Percentiles rank a stretch among this genome's conserved stretches.
Evolutionary conservation across 331 rosid species (phyloP).

Genomic region (Cydonia oblonga): DNA sequence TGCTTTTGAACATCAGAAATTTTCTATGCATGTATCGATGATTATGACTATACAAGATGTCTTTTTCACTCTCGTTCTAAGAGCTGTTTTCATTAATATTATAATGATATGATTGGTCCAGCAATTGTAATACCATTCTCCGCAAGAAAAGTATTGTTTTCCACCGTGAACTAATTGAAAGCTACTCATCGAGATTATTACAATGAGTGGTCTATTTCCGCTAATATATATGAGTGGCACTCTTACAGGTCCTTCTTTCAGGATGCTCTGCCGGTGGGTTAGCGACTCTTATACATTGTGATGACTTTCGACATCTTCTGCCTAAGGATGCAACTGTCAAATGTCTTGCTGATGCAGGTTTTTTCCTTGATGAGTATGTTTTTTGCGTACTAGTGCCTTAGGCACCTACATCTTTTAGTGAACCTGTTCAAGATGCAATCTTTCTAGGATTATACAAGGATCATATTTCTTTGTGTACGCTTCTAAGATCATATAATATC

Average conservation of each 20-base stretch:
- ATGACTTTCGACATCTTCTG: conserved; percentile 45
- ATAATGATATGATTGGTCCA: not conserved
- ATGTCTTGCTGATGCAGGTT: conserved; percentile 93
- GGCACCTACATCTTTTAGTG: conserved; percentile 2
- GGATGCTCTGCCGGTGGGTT: conserved; percentile 99
- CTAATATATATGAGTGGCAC: not conserved
- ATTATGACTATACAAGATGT: too few species aligned
- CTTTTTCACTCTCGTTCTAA: not conserved
- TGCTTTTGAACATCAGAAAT: not conserved
- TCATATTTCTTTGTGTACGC: not conserved
- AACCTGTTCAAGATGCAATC: not conserved
- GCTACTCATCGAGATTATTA: not conserved
- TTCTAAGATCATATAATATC: not conserved
- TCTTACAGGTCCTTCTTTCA: conserved; percentile 76
- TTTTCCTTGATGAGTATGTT: conserved; percentile 95
- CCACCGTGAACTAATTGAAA: not conserved
- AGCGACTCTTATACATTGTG: conserved; percentile 92
- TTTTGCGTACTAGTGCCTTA: conserved; percentile 3
- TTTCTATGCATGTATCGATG: too few species aligned
- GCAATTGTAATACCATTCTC: not conserved
- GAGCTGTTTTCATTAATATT: not conserved
- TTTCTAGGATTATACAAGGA: not conserved
- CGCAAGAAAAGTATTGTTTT: not conserved
- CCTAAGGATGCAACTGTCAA: conserved; percentile 56
- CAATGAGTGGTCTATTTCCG: not conserved